phyloP scores from a whole-genome alignment of 228 moss, liverwort and hornwort genomes.

The Sphagnum magellanicum region DNA sequence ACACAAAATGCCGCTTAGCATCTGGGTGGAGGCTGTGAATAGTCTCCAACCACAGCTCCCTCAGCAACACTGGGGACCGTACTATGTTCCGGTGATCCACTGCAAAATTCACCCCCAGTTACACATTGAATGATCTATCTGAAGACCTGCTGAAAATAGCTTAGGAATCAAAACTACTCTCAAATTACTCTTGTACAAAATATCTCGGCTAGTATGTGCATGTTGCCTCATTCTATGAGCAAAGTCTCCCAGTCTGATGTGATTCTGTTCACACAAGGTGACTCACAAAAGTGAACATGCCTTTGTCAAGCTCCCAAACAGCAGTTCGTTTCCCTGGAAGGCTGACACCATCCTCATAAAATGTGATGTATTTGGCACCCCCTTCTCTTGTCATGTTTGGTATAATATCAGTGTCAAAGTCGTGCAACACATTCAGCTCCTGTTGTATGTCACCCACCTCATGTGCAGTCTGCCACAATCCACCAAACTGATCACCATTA shows the following conservation, averaged over 20 bases:
- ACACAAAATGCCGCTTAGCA: slow-evolving; percentile 68
- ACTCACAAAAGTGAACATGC: slow-evolving; percentile 13
- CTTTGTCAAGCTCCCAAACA: slow-evolving; percentile 98
- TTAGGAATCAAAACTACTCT: too few relatives aligned
- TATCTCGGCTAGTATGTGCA: too few relatives aligned
- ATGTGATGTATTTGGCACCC: slow-evolving; percentile 74
- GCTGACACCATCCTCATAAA: slow-evolving; percentile 82
- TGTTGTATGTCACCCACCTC: slow-evolving; percentile 84
- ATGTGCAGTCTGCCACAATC: slow-evolving; percentile 70
- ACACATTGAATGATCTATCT: too few relatives aligned
- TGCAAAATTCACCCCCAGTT: slow-evolving; percentile 17
- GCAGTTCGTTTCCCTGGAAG: slow-evolving; percentile 80
- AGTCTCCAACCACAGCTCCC: slow-evolving; percentile 93
- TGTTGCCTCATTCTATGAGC: too few relatives aligned
- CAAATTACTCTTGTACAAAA: too few relatives aligned
- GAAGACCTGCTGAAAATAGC: too few relatives aligned
- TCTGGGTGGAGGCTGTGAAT: slow-evolving; percentile 77
- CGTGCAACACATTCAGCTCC: slow-evolving; percentile 69
- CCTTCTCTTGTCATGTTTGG: slow-evolving; percentile 77
- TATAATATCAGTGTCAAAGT: slow-evolving; percentile 46
- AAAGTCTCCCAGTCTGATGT: too few relatives aligned
- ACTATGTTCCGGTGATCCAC: slow-evolving; percentile 92
- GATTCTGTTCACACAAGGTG: too few relatives aligned
- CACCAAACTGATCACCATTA: neutral
- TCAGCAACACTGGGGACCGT: slow-evolving; percentile 70